Base-by-base conservation (phyloP, 2,329 filamentous ascomycete genomes). In the Lojkania enalia region DNA sequence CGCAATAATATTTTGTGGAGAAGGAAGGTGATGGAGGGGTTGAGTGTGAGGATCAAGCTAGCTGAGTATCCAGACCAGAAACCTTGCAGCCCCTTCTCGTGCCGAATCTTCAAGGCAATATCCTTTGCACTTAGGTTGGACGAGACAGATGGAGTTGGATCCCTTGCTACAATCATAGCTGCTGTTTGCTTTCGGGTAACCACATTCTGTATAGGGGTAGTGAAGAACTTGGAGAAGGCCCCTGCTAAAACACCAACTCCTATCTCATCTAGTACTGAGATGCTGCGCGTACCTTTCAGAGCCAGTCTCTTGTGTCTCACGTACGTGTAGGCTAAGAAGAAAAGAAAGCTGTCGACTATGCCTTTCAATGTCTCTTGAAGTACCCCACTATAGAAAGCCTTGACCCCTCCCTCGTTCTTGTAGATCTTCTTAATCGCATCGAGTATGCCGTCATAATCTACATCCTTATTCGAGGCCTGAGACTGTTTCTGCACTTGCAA, bases 51-150 rank as follows among this genome's bases (percentile, higher is more conserved):
- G 29, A 96, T 77, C 46, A 95, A 69, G 16, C 81, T 85, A 2
- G 90, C 89, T 15, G 87, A 88, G 67, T 95, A 95, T 0, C 90
- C 90, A 0, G 89, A 86, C 91, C 90, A 96, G 58, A 96, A 86
- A 2, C 89, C 90, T 33, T 75, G 64, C 7, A 90, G 48, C 0
- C 90, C 90, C 55, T 86, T 87, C 63, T 92, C 86, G 1, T 73
- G 61, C 30, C 75, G 72, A 48, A 95, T 91, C 31, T 81, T 76
- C 1, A 74, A 68, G 14, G 85, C 77, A 20, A 89, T 88, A 39
- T 85, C 77, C 20, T 76, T 48, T 65, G 77, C 52, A 60, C 66
- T 58, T 21, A 70, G 67, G 18, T 64, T 54, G 20, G 62, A 57
- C 27, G 55, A 58, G 7, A 58, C 54, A 5, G 57, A 58, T 2